Conservation (phyloP, 495 filamentous ascomycete species). For the Penicillium paxilli region DNA sequence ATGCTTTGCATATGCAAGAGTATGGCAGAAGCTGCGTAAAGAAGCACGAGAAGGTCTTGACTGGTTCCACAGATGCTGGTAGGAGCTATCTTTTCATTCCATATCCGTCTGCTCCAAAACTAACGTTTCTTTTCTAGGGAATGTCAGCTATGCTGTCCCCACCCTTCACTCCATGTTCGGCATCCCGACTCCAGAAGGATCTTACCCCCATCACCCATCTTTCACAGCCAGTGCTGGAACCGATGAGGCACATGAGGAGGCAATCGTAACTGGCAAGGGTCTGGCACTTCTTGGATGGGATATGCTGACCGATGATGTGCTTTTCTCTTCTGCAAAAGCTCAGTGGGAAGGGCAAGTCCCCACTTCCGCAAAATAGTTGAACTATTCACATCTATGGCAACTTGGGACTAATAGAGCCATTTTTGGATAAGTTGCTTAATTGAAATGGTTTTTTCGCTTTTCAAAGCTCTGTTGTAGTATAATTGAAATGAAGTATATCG, state of each 20-base stretch:
- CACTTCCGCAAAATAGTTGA: not conserved
- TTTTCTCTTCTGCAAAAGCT: constrained; percentile 19
- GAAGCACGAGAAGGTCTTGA: constrained; percentile 31
- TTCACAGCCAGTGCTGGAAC: constrained; percentile 61
- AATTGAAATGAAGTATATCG: too few relatives aligned
- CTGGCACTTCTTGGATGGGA: constrained; percentile 56
- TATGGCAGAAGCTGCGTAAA: not conserved
- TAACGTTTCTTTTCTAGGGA: constrained; percentile 22
- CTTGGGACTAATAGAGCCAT: too few relatives aligned
- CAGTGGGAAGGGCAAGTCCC: constrained; percentile 11
- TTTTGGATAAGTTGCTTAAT: too few relatives aligned
- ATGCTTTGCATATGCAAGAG: constrained; percentile 41
- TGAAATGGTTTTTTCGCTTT: too few relatives aligned
- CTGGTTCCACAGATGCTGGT: constrained; percentile 34
- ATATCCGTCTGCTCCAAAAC: not conserved
- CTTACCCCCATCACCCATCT: constrained; percentile 53
- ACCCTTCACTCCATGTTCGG: constrained; percentile 51
- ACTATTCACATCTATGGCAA: too few relatives aligned
- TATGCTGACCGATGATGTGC: constrained; percentile 44
- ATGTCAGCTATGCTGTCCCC: constrained; percentile 59
- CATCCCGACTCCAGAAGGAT: constrained; percentile 40
- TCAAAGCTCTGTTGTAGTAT: too few relatives aligned
- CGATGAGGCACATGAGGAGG: constrained; percentile 48
- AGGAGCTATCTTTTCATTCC: not conserved
- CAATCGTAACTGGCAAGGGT: constrained; percentile 55